These are phyloP conservation scores for Salix udensis DNA, from an alignment of 345 rosid species.

Conservation along the genomic window DNA sequence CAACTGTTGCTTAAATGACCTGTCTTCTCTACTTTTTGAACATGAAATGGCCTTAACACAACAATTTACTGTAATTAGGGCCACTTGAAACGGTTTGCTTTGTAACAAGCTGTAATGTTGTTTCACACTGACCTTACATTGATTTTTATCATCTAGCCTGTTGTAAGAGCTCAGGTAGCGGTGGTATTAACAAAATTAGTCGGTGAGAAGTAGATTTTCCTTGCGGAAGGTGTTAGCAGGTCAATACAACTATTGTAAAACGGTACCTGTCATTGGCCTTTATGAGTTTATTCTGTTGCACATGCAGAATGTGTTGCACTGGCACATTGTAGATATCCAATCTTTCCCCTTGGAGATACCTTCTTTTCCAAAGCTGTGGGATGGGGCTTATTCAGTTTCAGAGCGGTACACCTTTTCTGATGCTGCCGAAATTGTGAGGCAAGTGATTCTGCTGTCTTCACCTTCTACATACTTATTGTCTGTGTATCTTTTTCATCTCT, in stretches of 20 bases:
- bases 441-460: slow-evolving; percentile 18
- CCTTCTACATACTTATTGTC: neutral
- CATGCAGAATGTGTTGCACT: slow-evolving; percentile 64
- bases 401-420: slow-evolving; percentile 57
- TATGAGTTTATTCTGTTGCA: neutral
- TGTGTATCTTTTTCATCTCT: slow-evolving; percentile 1
- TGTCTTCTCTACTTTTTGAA: neutral
- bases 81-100: neutral
- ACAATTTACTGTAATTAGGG: neutral
- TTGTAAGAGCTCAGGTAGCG: neutral
- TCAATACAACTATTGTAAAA: neutral
- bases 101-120: neutral
- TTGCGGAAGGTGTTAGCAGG: neutral
- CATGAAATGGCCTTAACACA: neutral
- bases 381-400: slow-evolving; percentile 56
- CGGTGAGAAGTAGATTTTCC: no score
- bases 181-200: neutral
- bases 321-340: slow-evolving; percentile 72
- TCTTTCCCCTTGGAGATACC: slow-evolving; percentile 73
- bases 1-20: neutral
- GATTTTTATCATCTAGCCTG: neutral
- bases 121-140: neutral
- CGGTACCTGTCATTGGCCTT: neutral
- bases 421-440: slow-evolving; percentile 63
- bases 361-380: slow-evolving; percentile 72